Evolutionary conservation across 768 basidiomycete genomes (phyloP).

Genomic region (Kwoniella sp.): DNA sequence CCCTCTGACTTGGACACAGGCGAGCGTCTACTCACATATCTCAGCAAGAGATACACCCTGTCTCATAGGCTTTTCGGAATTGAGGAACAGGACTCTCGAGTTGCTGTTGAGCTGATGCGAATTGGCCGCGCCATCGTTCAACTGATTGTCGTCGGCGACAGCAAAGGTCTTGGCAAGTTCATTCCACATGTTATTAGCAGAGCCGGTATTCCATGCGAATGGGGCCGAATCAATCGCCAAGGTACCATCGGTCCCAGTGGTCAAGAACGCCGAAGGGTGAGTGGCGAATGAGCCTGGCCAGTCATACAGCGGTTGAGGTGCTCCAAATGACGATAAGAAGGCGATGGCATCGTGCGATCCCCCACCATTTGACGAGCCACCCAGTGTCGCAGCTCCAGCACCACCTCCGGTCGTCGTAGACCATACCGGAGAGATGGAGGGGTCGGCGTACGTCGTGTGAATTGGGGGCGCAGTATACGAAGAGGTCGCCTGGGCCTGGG

Average conservation of each 20-base stretch:
- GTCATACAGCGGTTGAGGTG: conserved; percentile 15
- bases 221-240: conserved; percentile 14
- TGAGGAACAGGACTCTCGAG: conserved; percentile 24
- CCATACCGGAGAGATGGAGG: not conserved
- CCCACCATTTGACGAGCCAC: not conserved
- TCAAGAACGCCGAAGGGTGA: conserved; percentile 15
- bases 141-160: not conserved
- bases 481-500: not conserved
- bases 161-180: conserved; percentile 11
- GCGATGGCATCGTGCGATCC: not conserved
- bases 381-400: not conserved
- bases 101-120: conserved; percentile 17
- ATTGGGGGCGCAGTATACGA: not conserved
- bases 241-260: conserved; percentile 13
- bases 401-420: not conserved
- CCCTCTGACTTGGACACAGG: too few species aligned
- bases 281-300: conserved; percentile 10
- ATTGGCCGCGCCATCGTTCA: not conserved
- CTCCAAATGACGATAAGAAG: not conserved
- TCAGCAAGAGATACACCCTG: conserved; percentile 33
- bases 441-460: not conserved
- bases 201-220: conserved; percentile 10
- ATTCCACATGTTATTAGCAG: conserved; percentile 12
- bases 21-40: conserved; percentile 23
- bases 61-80: conserved; percentile 22